Percentiles rank a stretch among this genome's conserved stretches.
Conservation (phyloP, 2,329 filamentous ascomycete genomes). For the Colletotrichum sublineola region DNA sequence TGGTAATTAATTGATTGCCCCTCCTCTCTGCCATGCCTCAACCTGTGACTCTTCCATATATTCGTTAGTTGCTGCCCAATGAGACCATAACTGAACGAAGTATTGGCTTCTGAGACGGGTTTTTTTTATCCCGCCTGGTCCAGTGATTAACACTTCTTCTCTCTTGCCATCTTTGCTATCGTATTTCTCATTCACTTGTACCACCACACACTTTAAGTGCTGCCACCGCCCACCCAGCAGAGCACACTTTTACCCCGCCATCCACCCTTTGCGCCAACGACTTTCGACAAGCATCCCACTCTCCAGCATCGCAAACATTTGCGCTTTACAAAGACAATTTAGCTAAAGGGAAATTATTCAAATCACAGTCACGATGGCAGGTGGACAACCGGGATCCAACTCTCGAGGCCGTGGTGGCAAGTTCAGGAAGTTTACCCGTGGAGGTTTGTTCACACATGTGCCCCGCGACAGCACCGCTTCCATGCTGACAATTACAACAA, state of each 20-base stretch:
- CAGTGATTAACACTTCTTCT: neutral
- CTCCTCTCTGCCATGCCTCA: constrained; percentile 18
- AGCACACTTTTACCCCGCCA: constrained; percentile 39
- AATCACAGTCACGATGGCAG: constrained; percentile 59
- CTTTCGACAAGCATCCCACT: constrained; percentile 38
- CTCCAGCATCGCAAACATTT: constrained; percentile 42
- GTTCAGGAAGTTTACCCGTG: constrained; percentile 92
- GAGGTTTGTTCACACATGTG: constrained; percentile 71
- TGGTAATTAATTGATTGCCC: constrained; percentile 17
- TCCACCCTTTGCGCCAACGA: constrained; percentile 14
- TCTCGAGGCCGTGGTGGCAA: constrained; percentile 90
- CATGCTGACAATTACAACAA: constrained; percentile 37
- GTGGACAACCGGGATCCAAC: constrained; percentile 59
- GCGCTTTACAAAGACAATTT: constrained; percentile 14
- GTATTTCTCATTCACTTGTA: neutral
- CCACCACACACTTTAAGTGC: constrained; percentile 23
- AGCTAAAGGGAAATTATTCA: constrained; percentile 32
- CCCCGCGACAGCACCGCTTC: constrained; percentile 15
- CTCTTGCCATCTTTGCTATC: neutral
- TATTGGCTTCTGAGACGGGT: neutral
- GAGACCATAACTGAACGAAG: neutral
- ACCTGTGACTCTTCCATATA: constrained; percentile 24
- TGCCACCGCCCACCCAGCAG: constrained; percentile 21
- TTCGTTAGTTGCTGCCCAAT: constrained; percentile 15
- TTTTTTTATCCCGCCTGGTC: neutral